Evolutionary conservation across 2,329 filamentous ascomycete species (phyloP).

Genomic region (Clarireedia paspali): DNA sequence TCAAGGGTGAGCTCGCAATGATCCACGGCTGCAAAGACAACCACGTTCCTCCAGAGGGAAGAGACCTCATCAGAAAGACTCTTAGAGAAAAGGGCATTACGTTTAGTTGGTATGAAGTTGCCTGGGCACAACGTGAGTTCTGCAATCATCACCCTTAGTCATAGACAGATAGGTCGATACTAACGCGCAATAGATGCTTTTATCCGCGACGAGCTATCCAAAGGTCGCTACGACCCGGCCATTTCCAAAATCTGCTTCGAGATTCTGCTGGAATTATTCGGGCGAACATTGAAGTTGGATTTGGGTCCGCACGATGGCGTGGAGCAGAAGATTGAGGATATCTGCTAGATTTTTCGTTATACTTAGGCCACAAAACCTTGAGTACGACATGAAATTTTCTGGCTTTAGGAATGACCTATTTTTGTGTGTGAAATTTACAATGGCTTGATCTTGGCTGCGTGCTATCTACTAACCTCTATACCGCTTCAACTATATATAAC

Average conservation of each 20-base stretch:
- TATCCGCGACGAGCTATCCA: conserved; percentile 85
- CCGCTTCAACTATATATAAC: too few relatives aligned
- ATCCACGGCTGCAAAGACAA: conserved; percentile 90
- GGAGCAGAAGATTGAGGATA: conserved; percentile 58
- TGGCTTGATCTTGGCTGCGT: too few relatives aligned
- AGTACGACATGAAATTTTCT: background rate
- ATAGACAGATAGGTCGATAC: background rate
- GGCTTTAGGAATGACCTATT: too few relatives aligned
- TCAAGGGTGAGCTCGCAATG: conserved; percentile 75
- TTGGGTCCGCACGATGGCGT: conserved; percentile 60
- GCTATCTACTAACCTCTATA: too few relatives aligned
- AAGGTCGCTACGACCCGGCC: conserved; percentile 87
- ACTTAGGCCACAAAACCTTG: background rate
- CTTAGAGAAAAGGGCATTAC: conserved; percentile 66
- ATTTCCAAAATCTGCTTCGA: conserved; percentile 85
- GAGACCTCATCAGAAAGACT: conserved; percentile 76
- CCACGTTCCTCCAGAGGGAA: conserved; percentile 75
- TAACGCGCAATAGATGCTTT: conserved; percentile 58
- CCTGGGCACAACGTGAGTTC: conserved; percentile 76
- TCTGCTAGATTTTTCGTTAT: conserved; percentile 46
- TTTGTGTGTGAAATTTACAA: too few relatives aligned
- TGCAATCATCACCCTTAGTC: background rate
- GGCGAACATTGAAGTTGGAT: conserved; percentile 68
- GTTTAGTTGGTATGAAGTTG: conserved; percentile 81
- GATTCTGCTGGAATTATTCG: conserved; percentile 81